Base-by-base conservation (phyloP, 495 filamentous ascomycete genomes). In the Oleoguttula mirabilis region DNA sequence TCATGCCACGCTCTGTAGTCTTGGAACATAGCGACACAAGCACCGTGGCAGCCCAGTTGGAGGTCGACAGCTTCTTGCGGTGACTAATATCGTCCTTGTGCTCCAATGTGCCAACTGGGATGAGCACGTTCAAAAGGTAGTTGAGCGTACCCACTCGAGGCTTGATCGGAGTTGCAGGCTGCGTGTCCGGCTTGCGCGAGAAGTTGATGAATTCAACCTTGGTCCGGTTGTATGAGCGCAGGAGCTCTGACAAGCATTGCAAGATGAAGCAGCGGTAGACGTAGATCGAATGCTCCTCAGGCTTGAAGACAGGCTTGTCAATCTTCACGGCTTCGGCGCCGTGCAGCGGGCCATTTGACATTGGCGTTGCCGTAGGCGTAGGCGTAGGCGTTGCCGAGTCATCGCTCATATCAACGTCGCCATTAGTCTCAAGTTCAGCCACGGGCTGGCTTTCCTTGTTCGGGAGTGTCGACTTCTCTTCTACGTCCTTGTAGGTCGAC, bases 161-260 rank as follows among this genome's bases (percentile, higher is more conserved):
- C 61, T 96, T 99, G 8, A 87, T 84, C 27, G 90, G 90, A 4
- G 87, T 94, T 33, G 76, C 80, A 21, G 80, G 75, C 47, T 84
- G 71, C 3, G 86, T 82, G 44, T 84, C 82, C 15, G 82, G 79
- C 53, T 84, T 84, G 45, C 90, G 78, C 38, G 88, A 94, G 67
- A 94, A 96, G 56, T 95, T 95, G 61, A 99, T 94, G 58, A 99
- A 99, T 55, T 99, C 92, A 16, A 96, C 71, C 67, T 99, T 99
- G 28, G 85, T 80, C 21, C 87, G 80, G 46, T 85, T 94, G 65
- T 94, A 96, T 54, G 79, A 88, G 30, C 80, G 79, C n/a, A 99
- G 69, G 14, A 99, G 72, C 58, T 99, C 90, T 0, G 87, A 81
- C 23, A 99, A 67, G 55, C 88, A 94, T 57, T 94, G 84, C 30